A percentile compares a stretch with the other conserved stretches of the same genome.
These are phyloP conservation scores for Pythium vanterpoolii DNA, from an alignment of 352 stramenopile genomes.

Conservation along the genomic window DNA sequence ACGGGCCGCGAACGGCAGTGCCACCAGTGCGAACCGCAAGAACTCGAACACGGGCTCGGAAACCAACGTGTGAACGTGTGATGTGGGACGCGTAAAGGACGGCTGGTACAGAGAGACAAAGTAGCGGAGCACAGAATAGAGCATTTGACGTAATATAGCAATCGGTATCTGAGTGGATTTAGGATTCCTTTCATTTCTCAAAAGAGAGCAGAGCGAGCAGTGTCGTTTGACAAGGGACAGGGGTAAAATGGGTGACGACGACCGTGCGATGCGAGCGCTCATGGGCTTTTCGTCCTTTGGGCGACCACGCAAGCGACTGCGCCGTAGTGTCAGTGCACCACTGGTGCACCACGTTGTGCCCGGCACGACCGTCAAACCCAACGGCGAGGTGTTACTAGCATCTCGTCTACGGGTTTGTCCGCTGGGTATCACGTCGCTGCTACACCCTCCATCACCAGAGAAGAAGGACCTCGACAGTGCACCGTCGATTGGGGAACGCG, in stretches of 20 bases:
- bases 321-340: neutral
- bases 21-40: constrained; percentile 5
- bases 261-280: constrained; percentile 29
- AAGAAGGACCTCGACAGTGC: neutral
- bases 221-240: neutral
- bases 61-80: constrained; percentile 9
- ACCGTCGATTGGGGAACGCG: neutral
- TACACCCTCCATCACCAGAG: constrained; percentile 2
- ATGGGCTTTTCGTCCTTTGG: constrained; percentile 75
- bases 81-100: neutral
- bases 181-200: neutral
- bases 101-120: neutral
- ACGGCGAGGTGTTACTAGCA: neutral
- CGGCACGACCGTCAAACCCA: constrained; percentile 1
- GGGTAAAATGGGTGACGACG: constrained; percentile 22
- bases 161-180: constrained; percentile 12
- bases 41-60: constrained; percentile 21
- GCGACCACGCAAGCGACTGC: constrained; percentile 14
- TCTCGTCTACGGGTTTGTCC: constrained; percentile 6
- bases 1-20: neutral
- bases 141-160: constrained; percentile 28
- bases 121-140: constrained; percentile 20
- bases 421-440: constrained; percentile 9
- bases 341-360: constrained; percentile 18
- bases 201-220: neutral